A percentile compares a stretch with the other conserved stretches of the same genome.
Evolutionary conservation across 2,329 filamentous ascomycete species (phyloP).

Genomic region (Fusarium nodosum): DNA sequence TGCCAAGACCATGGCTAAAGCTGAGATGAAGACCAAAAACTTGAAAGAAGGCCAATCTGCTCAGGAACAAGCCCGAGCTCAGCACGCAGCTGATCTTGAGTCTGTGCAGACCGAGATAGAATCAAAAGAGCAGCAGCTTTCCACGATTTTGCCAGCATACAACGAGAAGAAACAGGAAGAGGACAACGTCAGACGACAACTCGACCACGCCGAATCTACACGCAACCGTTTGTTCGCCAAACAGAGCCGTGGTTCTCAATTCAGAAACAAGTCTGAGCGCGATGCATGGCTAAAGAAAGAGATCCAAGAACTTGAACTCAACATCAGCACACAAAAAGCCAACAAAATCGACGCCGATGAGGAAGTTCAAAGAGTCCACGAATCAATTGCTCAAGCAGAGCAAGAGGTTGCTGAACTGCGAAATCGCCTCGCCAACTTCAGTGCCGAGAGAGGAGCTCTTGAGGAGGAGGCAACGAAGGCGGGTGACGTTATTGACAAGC

Average conservation of each 20-base stretch:
- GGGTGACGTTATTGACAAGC: conserved; percentile 80
- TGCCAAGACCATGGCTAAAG: conserved; percentile 83
- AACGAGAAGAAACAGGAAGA: conserved; percentile 81
- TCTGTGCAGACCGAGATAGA: conserved; percentile 80
- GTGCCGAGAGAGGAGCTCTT: conserved; percentile 78
- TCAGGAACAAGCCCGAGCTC: conserved; percentile 77
- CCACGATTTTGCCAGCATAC: conserved; percentile 81
- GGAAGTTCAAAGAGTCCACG: conserved; percentile 80
- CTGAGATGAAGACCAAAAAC: conserved; percentile 86
- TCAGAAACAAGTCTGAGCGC: conserved; percentile 88
- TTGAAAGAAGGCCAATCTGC: conserved; percentile 86
- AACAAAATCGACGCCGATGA: conserved; percentile 88
- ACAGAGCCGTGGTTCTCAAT: conserved; percentile 88
- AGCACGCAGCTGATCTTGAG: conserved; percentile 79
- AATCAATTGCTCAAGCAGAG: conserved; percentile 79
- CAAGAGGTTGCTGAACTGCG: conserved; percentile 78
- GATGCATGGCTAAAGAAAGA: conserved; percentile 86
- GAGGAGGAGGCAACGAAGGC: conserved; percentile 81
- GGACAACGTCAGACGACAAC: conserved; percentile 74
- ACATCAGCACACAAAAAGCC: conserved; percentile 83
- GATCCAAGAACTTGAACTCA: conserved; percentile 82
- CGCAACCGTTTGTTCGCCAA: conserved; percentile 89
- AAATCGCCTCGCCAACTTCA: conserved; percentile 81
- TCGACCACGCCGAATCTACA: conserved; percentile 81
- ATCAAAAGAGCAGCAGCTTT: conserved; percentile 81